Conservation (phyloP, 345 rosid genomes). For the Sapria himalayana region DNA sequence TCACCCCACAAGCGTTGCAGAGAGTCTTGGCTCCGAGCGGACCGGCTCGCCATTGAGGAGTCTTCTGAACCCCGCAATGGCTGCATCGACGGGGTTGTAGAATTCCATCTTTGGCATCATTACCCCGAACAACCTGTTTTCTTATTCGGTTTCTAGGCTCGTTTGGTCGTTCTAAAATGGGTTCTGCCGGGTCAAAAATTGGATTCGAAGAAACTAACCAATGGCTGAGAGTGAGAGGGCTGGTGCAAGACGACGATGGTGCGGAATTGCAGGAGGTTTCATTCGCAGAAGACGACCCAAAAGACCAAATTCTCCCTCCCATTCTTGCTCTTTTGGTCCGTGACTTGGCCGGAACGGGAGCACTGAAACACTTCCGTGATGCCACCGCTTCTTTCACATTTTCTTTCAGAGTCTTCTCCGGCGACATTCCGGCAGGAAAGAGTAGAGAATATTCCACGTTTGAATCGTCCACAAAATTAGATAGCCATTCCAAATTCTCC, state of each 20-base stretch:
- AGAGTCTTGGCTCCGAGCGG: constrained; percentile 75
- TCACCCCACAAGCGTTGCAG: constrained; percentile 86
- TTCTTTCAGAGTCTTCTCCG: constrained; percentile 13
- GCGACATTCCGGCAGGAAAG: constrained; percentile 14
- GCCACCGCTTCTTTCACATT: constrained; percentile 8
- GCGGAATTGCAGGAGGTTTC: constrained; percentile 29
- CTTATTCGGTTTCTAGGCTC: constrained; percentile 19
- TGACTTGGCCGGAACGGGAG: constrained; percentile 52
- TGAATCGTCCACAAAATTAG: constrained; percentile 71
- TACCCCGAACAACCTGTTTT: constrained; percentile 7
- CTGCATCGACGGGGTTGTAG: constrained; percentile 41
- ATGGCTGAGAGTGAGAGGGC: constrained; percentile 16
- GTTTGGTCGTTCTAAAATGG: constrained; percentile 10
- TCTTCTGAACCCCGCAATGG: constrained; percentile 83
- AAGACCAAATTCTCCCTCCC: constrained; percentile 35
- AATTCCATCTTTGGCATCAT: constrained; percentile 1
- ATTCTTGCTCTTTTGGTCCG: constrained; percentile 63
- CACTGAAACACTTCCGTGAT: constrained; percentile 12
- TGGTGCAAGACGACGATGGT: constrained; percentile 13
- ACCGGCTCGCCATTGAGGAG: constrained; percentile 93
- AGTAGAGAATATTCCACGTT: constrained; percentile 37
- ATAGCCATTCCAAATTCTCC: constrained; percentile 65
- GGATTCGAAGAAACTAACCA: constrained; percentile 10
- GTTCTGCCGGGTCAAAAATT: constrained; percentile 9
- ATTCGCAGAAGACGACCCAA: constrained; percentile 31